These are phyloP conservation scores for Talaromyces sp. DNA, from an alignment of 2,329 filamentous ascomycete species.

Conservation along the genomic window DNA sequence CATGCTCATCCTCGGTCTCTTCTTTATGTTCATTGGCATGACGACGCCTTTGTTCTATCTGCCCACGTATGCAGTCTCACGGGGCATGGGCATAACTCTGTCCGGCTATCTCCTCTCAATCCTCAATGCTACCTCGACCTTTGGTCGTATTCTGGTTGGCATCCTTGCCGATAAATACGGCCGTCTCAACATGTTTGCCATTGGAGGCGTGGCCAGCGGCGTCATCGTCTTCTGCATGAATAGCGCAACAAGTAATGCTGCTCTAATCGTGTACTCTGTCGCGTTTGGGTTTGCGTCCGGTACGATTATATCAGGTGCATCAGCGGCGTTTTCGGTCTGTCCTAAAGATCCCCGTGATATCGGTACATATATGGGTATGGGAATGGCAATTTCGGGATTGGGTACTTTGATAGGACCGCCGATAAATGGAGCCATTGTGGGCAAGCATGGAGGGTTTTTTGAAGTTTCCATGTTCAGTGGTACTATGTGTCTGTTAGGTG, in stretches of 20 bases:
- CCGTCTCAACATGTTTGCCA: constrained; percentile 28
- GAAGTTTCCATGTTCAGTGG: constrained; percentile 40
- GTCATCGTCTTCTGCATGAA: constrained; percentile 32
- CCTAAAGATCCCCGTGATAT: constrained; percentile 19
- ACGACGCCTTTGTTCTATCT: constrained; percentile 33
- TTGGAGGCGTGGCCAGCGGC: constrained; percentile 24
- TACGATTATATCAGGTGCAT: constrained; percentile 29
- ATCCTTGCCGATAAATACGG: constrained; percentile 35
- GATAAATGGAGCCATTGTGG: constrained; percentile 45
- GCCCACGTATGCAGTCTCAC: constrained; percentile 25
- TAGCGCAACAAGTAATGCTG: constrained; percentile 23
- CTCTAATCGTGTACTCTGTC: constrained; percentile 31
- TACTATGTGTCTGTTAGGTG: constrained; percentile 9
- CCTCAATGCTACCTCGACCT: constrained; percentile 34
- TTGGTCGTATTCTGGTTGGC: constrained; percentile 34
- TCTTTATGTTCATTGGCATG: constrained; percentile 29
- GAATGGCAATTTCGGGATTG: constrained; percentile 36
- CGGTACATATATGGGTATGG: constrained; percentile 25
- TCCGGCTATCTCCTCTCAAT: constrained; percentile 29
- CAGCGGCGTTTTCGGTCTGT: constrained; percentile 20
- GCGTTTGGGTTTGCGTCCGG: constrained; percentile 35
- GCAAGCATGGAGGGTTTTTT: constrained; percentile 39
- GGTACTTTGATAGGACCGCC: constrained; percentile 50
- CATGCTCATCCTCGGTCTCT: constrained; percentile 22
- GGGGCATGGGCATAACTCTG: constrained; percentile 24